Conservation (phyloP, 257 asterid genomes). For the Ocimum tenuiflorum region DNA sequence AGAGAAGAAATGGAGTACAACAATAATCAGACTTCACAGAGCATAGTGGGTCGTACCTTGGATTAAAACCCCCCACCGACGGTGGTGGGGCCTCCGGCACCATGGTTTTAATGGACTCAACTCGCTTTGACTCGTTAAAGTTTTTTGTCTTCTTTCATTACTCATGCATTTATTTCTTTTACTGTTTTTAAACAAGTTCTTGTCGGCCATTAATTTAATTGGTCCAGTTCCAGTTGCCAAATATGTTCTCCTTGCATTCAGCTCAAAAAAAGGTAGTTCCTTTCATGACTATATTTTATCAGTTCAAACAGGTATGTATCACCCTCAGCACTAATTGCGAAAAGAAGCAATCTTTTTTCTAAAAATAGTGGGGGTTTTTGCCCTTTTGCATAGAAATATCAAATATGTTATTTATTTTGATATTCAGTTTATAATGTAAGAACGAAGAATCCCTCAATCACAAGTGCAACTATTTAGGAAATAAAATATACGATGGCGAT, state of each 20-base stretch:
- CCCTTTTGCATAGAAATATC: no score
- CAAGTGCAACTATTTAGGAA: no score
- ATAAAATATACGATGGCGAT: no score
- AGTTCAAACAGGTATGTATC: not conserved
- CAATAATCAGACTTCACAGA: not conserved
- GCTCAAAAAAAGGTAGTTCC: no score
- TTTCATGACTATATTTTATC: no score
- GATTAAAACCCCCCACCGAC: constrained; percentile 26
- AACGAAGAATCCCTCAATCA: no score
- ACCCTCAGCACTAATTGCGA: not conserved
- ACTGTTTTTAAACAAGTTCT: not conserved
- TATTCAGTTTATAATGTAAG: no score
- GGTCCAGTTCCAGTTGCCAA: not conserved
- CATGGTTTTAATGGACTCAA: not conserved
- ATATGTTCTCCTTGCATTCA: no score
- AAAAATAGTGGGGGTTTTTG: no score
- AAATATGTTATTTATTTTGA: no score
- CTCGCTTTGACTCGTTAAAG: constrained; percentile 5
- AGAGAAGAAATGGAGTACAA: constrained; percentile 15
- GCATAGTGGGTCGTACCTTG: constrained; percentile 14
- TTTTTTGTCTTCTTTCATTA: not conserved
- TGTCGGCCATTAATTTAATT: not conserved
- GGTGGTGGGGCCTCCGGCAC: constrained; percentile 27
- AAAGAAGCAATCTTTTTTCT: not conserved
- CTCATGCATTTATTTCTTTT: not conserved